Evolutionary conservation across 2,329 filamentous ascomycete genomes (phyloP), one percentile per base, ranked within the genome.

Genomic region (Elsinoe perseae): DNA sequence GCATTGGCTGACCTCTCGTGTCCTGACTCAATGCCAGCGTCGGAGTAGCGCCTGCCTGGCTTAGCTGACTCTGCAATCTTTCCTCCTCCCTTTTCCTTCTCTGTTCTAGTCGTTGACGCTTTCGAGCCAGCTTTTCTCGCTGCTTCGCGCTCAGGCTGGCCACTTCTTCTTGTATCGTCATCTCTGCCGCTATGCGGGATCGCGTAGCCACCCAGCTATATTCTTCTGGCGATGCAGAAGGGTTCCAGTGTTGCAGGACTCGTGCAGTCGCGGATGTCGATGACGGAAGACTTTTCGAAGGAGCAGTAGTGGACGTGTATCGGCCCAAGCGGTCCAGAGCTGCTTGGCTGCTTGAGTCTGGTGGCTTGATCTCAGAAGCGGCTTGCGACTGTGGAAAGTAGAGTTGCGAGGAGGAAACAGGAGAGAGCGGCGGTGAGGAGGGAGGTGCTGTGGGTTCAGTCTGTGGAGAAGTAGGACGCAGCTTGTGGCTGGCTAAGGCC

Each of bases 171-270:
- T 66, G 63, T 20, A 66, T 66, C 53, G 64, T 63, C 9, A 21
- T 62, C 55, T 62, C 57, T 50, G 63, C 60, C 7, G 63, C 48
- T 36, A 66, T 44, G 46, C 57, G 52, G 56, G 63, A 64, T 23
- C 69, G 69, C 2, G 64, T 68, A 1, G 67, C 60, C 20, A 67
- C 62, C 71, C 71, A 77, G 52, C 74, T 68, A 59, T 77, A 77
- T 4, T 58, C 59, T 2, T 53, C 59, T 1, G 72, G 72, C 52
- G 75, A 69, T 3, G 61, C 57, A 21, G 70, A 72, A 1, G 64
- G 36, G 7, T 64, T 59, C 75, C 74, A 77, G 56, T 76, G 74
- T 28, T 66, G 61, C 4, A 76, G 65, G 14, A 75, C 59, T 38
- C 68, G 66, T 20, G 61, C 63, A 14, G 62, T 65, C 12, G 66